These are phyloP conservation scores for Trypanosoma rangeli DNA, from an alignment of 208 protist genomes.

Conservation along the genomic window DNA sequence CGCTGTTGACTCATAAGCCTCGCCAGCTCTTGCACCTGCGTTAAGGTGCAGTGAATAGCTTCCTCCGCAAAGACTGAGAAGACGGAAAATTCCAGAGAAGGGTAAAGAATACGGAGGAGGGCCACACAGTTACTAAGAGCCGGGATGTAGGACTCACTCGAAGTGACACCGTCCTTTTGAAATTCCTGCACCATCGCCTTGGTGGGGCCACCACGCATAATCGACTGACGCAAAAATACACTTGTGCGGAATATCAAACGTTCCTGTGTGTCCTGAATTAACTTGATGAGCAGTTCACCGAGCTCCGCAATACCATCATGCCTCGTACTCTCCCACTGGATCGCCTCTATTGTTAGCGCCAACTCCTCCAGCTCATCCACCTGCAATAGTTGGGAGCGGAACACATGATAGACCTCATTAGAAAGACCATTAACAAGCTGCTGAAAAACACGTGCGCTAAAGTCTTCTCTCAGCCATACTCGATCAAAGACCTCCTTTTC, in stretches of 20 bases:
- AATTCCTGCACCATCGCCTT: slow-evolving; percentile 43
- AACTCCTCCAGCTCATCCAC: slow-evolving; percentile 78
- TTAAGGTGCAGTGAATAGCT: slow-evolving; percentile 65
- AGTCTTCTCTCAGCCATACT: slow-evolving; percentile 82
- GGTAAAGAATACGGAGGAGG: slow-evolving; percentile 75
- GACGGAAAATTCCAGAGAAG: slow-evolving; percentile 78
- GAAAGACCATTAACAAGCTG: slow-evolving; percentile 57
- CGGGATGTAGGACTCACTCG: slow-evolving; percentile 36
- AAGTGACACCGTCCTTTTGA: background rate
- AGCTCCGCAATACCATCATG: slow-evolving; percentile 46
- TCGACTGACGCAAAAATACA: slow-evolving; percentile 67
- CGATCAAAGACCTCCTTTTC: slow-evolving; percentile 60
- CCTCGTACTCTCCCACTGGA: slow-evolving; percentile 52
- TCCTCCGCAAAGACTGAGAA: slow-evolving; percentile 89
- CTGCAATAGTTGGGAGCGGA: slow-evolving; percentile 76
- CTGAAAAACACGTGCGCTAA: slow-evolving; percentile 49
- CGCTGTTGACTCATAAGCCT: slow-evolving; percentile 45
- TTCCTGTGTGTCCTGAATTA: slow-evolving; percentile 89
- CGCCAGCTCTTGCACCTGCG: slow-evolving; percentile 55
- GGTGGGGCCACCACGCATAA: slow-evolving; percentile 42
- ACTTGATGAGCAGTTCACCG: slow-evolving; percentile 55
- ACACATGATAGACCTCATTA: slow-evolving; percentile 78
- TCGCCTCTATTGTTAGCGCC: slow-evolving; percentile 59
- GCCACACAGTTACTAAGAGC: slow-evolving; percentile 57
- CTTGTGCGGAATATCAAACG: slow-evolving; percentile 81